Evolutionary conservation across 2,329 filamentous ascomycete genomes (phyloP).

Genomic region (Colletotrichum aenigma): DNA sequence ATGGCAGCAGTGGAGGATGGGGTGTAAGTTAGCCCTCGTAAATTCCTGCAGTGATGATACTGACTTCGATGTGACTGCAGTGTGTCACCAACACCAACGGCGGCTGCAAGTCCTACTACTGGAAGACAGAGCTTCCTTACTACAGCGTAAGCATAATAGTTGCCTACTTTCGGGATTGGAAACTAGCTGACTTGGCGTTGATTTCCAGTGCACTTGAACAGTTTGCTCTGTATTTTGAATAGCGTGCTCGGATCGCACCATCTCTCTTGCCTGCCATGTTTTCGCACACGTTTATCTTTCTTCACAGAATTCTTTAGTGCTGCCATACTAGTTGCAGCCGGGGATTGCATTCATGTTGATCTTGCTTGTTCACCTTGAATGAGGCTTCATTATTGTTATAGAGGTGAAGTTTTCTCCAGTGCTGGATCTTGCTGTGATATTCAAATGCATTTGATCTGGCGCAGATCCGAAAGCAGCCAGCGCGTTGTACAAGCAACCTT

Average conservation of each 20-base stretch:
- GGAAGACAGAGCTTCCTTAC: not conserved
- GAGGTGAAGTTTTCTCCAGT: not conserved
- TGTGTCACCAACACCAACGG: not conserved
- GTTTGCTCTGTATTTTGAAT: not conserved
- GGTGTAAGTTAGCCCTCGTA: not conserved
- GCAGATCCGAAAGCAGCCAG: not conserved
- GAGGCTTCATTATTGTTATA: not conserved
- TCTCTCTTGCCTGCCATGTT: accelerated
- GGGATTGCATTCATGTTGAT: not conserved
- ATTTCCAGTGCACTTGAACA: not conserved
- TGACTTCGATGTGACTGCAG: not conserved
- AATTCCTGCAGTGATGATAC: not conserved
- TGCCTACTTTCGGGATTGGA: accelerated
- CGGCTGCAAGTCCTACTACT: not conserved
- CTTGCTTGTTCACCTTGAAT: not conserved
- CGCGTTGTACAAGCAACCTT: accelerated
- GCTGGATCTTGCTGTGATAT: not conserved
- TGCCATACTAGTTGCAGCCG: accelerated
- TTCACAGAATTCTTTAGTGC: not conserved
- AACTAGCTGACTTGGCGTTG: not conserved
- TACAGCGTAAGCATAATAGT: not conserved
- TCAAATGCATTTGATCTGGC: not conserved
- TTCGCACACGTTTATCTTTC: accelerated
- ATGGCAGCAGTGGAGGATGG: not conserved
- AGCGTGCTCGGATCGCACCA: not conserved